phyloP scores from a whole-genome alignment of 164 flowering plant species.

The grape (Vitis vinifera) region DNA sequence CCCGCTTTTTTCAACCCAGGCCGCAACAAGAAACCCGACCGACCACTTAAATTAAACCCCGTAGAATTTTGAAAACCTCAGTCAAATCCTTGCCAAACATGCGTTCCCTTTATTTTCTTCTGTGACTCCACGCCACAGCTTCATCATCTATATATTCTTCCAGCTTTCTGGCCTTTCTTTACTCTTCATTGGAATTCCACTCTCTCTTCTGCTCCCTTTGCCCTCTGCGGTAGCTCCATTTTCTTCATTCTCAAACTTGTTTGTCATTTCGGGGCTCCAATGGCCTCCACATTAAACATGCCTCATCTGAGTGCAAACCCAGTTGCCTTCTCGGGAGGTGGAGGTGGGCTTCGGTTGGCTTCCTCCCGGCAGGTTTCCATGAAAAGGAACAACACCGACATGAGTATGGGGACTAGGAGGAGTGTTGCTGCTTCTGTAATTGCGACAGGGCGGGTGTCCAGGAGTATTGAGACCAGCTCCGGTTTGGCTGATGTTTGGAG shows the following conservation, averaged over 20 bases:
- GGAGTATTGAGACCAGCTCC: background rate
- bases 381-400: background rate
- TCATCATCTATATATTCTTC: background rate
- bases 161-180: background rate
- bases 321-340: too few species aligned
- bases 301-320: too few species aligned
- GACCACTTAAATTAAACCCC: constrained; percentile 7
- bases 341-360: too few species aligned
- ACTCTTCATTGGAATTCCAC: too few species aligned
- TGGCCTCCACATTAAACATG: background rate
- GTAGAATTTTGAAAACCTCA: background rate
- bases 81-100: constrained; percentile 32
- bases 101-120: background rate
- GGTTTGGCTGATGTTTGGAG: constrained; percentile 57
- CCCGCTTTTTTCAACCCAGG: background rate
- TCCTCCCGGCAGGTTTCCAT: too few species aligned
- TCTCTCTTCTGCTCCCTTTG: too few species aligned
- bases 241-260: too few species aligned
- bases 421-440: background rate
- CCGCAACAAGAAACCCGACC: background rate
- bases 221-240: too few species aligned
- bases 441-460: background rate
- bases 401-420: background rate
- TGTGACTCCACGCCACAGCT: background rate
- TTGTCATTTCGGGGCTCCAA: background rate